Evolutionary conservation across 176 grass and related monocot species (phyloP), one percentile per base, ranked within the genome.

Genomic region (Alopecurus myosuroides): DNA sequence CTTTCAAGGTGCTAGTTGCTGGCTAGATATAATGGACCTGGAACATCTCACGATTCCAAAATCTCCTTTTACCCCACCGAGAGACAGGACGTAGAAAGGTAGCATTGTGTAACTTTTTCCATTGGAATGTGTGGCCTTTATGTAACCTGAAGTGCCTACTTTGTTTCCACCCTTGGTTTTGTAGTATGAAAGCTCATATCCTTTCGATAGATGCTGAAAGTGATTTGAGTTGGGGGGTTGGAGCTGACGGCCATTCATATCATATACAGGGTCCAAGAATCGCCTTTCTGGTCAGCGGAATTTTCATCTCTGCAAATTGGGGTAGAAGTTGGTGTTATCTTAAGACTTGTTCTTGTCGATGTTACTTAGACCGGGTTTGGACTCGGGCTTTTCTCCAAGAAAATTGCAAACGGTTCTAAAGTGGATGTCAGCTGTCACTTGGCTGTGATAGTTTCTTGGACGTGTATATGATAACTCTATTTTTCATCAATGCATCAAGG

Each of bases 11-110:
- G 84, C 79, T 78, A 74, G 79, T 86, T 74, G 84, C 4, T 60
- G 29, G 61, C 70, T 69, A 77, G 79, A 73, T 83, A 91, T 83
- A 91, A 87, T 87, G 49, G 81, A 76, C 75, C 80, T 26, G 85
- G 85, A 91, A 91, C 42, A 84, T 84, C 69, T 91, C 76, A 57
- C 81, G 30, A 49, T 81, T 76, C 67, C 68, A 60, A 83, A 70
- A 84, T 76, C 85, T 63, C 77, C 45, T 78, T 78, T 48, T 29
- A 14, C 76, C 81, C 85, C 85, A 91, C 89, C 37, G 39, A 87
- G 76, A 37, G 76, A 91, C 76, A 91, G 14, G 49, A 70, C 23
- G 85, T 61, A 63, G 85, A 87, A 84, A 87, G 81, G 17, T 34
- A 5, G 25, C 42, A 23, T 73, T 74, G 14, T 51, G 13, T 14